Conservation (phyloP, 2,329 filamentous ascomycete genomes). For the Fusarium anguioides region DNA sequence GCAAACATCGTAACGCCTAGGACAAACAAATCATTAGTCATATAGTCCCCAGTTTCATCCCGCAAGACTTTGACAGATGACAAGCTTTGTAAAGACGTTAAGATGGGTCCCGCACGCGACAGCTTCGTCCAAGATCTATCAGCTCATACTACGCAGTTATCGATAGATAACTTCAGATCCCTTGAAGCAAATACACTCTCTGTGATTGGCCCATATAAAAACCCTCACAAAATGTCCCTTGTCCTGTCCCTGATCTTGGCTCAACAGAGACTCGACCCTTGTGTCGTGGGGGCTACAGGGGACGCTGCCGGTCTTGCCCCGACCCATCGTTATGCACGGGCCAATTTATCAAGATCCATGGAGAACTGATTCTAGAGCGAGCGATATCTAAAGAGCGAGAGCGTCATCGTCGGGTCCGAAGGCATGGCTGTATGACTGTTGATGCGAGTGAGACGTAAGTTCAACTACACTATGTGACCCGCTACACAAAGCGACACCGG, state of each 20-base stretch:
- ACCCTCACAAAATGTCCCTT: conserved; percentile 31
- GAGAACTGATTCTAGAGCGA: conserved; percentile 17
- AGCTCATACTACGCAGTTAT: conserved; percentile 15
- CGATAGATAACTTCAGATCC: conserved; percentile 25
- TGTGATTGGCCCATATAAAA: conserved; percentile 37
- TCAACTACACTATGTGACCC: neutral
- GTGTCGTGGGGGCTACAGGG: conserved; percentile 39
- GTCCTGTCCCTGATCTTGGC: conserved; percentile 37
- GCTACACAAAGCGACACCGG: neutral
- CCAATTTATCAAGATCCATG: conserved; percentile 33
- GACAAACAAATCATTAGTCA: conserved; percentile 36
- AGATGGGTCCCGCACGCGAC: conserved; percentile 13
- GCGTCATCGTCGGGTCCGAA: conserved; percentile 35
- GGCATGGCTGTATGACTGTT: conserved; percentile 11
- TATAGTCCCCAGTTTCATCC: neutral
- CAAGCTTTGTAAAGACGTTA: neutral
- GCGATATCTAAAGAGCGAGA: conserved; percentile 22
- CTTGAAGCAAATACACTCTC: conserved; percentile 29
- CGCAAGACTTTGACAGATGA: neutral
- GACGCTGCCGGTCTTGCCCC: conserved; percentile 26
- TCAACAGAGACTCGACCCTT: conserved; percentile 29
- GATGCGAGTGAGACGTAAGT: neutral
- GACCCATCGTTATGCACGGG: conserved; percentile 40
- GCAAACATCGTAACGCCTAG: conserved; percentile 8
- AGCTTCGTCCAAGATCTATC: conserved; percentile 18